phyloP scores from a whole-genome alignment of 176 grass and related monocot genomes.

The Eremochloa ophiuroides region DNA sequence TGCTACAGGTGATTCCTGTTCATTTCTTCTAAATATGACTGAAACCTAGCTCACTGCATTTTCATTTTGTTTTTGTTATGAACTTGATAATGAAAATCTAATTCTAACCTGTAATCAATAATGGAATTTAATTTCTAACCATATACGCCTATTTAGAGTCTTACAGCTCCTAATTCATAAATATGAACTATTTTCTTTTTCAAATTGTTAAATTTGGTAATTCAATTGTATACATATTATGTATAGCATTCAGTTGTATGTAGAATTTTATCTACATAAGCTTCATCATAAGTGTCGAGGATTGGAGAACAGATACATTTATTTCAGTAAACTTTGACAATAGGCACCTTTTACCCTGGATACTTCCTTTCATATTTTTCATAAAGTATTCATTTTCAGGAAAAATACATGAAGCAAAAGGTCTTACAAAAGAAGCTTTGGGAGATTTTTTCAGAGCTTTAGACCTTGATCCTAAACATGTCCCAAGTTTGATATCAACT shows the following conservation, averaged over 20 bases:
- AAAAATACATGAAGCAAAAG: conserved; percentile 64
- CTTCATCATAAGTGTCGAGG: neutral
- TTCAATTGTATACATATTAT: neutral
- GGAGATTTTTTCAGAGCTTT: conserved; percentile 68
- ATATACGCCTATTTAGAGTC: neutral
- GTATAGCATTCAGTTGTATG: neutral
- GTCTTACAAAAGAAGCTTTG: conserved; percentile 61
- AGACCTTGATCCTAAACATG: conserved; percentile 75
- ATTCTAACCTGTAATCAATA: neutral
- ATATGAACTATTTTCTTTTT: neutral
- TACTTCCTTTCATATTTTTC: conserved; percentile 30
- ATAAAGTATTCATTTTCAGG: conserved; percentile 50
- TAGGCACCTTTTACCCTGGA: neutral
- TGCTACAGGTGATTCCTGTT: conserved; percentile 63
- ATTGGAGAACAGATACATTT: neutral
- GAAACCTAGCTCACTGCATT: neutral
- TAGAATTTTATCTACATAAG: neutral
- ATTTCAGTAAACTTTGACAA: neutral
- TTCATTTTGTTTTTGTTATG: neutral
- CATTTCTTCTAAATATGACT: neutral
- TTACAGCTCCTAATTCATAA: neutral
- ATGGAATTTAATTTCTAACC: neutral
- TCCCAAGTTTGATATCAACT: conserved; percentile 75
- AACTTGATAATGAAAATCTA: neutral
- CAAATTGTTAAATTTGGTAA: neutral